Base-by-base conservation (phyloP, 2,329 filamentous ascomycete species). In the Verruconis gallopava region DNA sequence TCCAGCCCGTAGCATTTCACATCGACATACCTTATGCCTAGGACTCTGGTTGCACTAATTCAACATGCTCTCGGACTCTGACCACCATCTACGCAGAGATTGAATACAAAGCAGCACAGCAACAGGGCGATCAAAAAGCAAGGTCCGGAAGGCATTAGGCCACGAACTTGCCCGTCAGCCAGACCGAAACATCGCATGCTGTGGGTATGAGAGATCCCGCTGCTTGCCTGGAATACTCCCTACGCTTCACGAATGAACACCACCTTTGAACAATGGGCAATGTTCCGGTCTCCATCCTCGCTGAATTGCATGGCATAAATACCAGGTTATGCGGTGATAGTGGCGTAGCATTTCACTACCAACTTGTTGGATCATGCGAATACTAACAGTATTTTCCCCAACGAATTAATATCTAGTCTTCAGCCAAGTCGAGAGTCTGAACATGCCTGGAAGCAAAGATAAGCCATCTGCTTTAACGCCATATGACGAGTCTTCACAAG, bases 401-500 rank as follows among this genome's bases (percentile, higher is more conserved):
- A 6, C 17, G 20, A 15, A 11, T 38, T 15, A 21, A 12, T 19
- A 41, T 38, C 12, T 17, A 48, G 46, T 44, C 45, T 41, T 48
- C 28, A 44, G 41, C 46, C 46, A 44, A 19, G 46, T 48, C 37
- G 18, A 48, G 46, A 37, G 44, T 40, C 44, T 44, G 30, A 38
- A 35, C 39, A 43, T 44, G 43, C n/a, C n/a, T n/a, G n/a, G 38
- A 45, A 38, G 46, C 41, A 48, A 18, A 34, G 38, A 48, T 47
- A 28, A 48, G 42, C 39, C 44, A 47, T 39, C 45, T 48, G 38
- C 42, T 48, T 35, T 46, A 44, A 33, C 28, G 44, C 44, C 44
- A 46, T 41, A 47, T 19, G 41, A 48, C 38, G 15, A 38, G 42
- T 39, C 42, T 46, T 48, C 42, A 47, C 39, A 48, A 38, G 45